Base-by-base conservation (phyloP, 345 rosid species). In the Brassica cretica region DNA sequence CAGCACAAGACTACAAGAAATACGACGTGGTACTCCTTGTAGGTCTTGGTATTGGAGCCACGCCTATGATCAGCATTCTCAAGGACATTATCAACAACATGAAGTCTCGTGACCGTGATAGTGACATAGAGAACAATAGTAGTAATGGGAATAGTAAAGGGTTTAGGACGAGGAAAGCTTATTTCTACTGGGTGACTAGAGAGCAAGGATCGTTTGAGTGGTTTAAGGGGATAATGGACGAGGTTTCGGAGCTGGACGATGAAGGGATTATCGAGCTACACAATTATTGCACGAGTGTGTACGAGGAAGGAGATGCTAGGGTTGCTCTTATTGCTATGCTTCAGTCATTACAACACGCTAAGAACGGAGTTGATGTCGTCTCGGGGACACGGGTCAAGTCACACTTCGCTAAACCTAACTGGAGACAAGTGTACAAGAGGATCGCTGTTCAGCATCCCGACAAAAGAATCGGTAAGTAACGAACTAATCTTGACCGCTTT, bases 161-260 rank as follows among this genome's bases (percentile, higher is more conserved):
- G 61, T 87, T 93, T 85, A 88, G 33, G 82, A 88, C 93, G 6
- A 80, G 60, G 39, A 91, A 89, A 72, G 97, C 98, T 8, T 93
- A 91, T 81, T 93, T 91, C 88, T 93, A 93, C 11, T 93, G 97
- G 97, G 97, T 91, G 35, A 93, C 98, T 2, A 69, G 97, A 6
- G 98, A 93, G 15, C 98, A 93, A 64, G 98, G 98, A 6, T 93
- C 98, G 2, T 93, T 91, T 74, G 97, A 93, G 64, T 93, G 98
- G 98, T 93, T 93, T 79, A 93, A 91, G 77, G 97, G 95, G 64
- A 86, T 93, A 18, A 93, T 93, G 98, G 83, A 91, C 25, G 98
- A 93, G 81, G 95, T 91, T 16, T 87, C 97, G 0, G 97, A 90
- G 63, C 77, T 89, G 90, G 96, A 91, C 44, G 90, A 93, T 68